Evolutionary conservation across 1,139 yeast species (phyloP).

Genomic region (Candida sp.): DNA sequence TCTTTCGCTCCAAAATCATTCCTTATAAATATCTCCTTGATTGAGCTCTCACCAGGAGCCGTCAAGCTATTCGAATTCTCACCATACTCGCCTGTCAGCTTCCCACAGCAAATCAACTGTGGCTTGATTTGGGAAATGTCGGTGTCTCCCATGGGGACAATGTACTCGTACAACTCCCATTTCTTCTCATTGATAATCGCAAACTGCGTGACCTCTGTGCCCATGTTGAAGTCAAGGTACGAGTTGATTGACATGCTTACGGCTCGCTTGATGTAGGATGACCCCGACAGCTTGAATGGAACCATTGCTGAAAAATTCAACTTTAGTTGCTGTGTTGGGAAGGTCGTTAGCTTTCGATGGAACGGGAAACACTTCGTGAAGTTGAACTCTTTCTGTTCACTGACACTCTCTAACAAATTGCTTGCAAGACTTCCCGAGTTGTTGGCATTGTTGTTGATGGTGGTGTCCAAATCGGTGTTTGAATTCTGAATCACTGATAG

Average conservation of each 20-base stretch:
- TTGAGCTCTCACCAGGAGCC: not conserved
- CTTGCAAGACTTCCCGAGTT: constrained; percentile 22
- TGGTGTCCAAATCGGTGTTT: constrained; percentile 5
- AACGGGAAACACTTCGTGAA: constrained; percentile 86
- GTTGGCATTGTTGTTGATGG: not conserved
- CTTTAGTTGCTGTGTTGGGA: constrained; percentile 63
- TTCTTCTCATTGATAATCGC: constrained; percentile 67
- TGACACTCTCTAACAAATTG: constrained; percentile 26
- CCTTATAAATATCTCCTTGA: constrained; percentile 28
- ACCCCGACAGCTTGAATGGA: constrained; percentile 33
- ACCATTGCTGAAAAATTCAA: constrained; percentile 37
- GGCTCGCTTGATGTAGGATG: constrained; percentile 44
- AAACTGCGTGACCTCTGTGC: constrained; percentile 60
- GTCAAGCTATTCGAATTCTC: constrained; percentile 37
- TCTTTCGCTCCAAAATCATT: constrained; percentile 36
- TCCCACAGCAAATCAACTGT: constrained; percentile 66
- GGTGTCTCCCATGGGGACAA: constrained; percentile 18
- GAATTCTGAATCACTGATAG: not conserved
- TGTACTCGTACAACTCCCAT: constrained; percentile 72
- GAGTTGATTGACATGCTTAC: constrained; percentile 68
- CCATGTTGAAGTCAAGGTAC: constrained; percentile 27
- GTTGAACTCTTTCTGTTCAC: constrained; percentile 60
- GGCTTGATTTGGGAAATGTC: constrained; percentile 46
- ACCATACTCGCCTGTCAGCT: constrained; percentile 71
- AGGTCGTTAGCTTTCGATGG: constrained; percentile 69